Conservation (phyloP, 768 basidiomycete genomes). For the Tricholoma flavovirens region DNA sequence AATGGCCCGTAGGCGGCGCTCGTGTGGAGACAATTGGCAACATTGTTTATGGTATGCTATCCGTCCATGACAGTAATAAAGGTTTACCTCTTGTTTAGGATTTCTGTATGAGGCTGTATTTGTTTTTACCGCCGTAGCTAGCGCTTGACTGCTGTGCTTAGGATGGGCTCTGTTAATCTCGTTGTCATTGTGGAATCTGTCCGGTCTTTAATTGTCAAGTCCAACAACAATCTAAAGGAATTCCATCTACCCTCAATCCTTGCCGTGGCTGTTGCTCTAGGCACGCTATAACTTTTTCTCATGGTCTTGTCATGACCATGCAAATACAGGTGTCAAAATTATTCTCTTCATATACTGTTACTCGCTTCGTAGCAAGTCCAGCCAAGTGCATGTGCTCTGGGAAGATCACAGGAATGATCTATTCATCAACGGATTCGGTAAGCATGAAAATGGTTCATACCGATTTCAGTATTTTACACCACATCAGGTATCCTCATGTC, state of each 20-base stretch:
- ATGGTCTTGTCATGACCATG: constrained; percentile 1
- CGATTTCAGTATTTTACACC: constrained; percentile 6
- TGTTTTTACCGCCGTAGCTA: background rate
- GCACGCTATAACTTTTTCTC: constrained; percentile 28
- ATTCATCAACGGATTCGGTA: constrained; percentile 78
- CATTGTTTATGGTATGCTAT: constrained; percentile 64
- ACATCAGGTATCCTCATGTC: constrained; percentile 73
- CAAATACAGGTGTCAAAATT: constrained; percentile 66
- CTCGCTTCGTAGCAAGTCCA: constrained; percentile 71
- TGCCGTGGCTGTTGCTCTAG: constrained; percentile 77
- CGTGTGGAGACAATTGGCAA: constrained; percentile 88
- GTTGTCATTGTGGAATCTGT: constrained; percentile 87
- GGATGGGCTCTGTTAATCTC: constrained; percentile 90
- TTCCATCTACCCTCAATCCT: constrained; percentile 82
- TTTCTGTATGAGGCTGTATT: constrained; percentile 31
- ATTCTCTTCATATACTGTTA: constrained; percentile 84
- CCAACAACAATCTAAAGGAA: constrained; percentile 42
- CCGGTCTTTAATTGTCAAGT: constrained; percentile 59
- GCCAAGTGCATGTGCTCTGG: constrained; percentile 94
- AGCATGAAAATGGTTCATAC: constrained; percentile 9
- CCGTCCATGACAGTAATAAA: background rate
- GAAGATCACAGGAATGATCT: constrained; percentile 94
- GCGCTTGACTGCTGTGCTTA: constrained; percentile 21
- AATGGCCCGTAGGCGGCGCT: constrained; percentile 92
- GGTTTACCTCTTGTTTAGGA: constrained; percentile 28